phyloP scores from a whole-genome alignment of 495 filamentous ascomycete species.

The Jackrogersella multiformis region DNA sequence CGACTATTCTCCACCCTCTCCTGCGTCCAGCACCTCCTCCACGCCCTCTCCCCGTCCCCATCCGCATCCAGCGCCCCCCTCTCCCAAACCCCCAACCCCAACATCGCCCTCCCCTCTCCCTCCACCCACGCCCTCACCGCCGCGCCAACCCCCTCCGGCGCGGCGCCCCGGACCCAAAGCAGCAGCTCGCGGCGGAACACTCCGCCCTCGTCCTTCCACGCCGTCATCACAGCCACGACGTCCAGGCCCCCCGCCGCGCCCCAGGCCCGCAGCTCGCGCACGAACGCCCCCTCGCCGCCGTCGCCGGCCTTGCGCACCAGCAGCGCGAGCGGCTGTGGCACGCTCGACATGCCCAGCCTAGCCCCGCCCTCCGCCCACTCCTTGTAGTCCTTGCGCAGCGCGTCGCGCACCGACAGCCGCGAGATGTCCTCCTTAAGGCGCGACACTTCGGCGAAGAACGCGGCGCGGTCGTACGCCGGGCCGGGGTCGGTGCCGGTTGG shows the following conservation, averaged over 20 bases:
- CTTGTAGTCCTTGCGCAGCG: conserved; percentile 93
- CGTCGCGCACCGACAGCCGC: conserved; percentile 71
- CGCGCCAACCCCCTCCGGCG: conserved; percentile 47
- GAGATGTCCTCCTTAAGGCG: conserved; percentile 77
- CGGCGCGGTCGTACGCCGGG: conserved; percentile 59
- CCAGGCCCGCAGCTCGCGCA: conserved; percentile 58
- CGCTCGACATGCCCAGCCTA: conserved; percentile 77
- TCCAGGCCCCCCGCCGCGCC: conserved; percentile 66
- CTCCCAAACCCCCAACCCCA: conserved; percentile 67
- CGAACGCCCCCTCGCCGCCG: conserved; percentile 47
- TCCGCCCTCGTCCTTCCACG: conserved; percentile 60
- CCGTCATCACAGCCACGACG: conserved; percentile 81
- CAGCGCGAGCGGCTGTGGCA: conserved; percentile 73
- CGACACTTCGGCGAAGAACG: conserved; percentile 71
- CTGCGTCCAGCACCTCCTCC: conserved; percentile 74
- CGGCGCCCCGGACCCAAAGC: conserved; percentile 67
- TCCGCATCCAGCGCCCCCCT: conserved; percentile 57
- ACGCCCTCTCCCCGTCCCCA: conserved; percentile 44
- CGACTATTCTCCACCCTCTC: conserved; percentile 72
- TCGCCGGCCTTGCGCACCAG: conserved; percentile 65
- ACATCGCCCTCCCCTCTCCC: conserved; percentile 50
- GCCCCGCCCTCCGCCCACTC: conserved; percentile 73
- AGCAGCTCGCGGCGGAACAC: conserved; percentile 77
- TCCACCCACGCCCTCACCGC: conserved; percentile 65
- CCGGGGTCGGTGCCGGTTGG: not conserved